A percentile compares a stretch with the other conserved stretches of the same genome.
These are phyloP conservation scores for Globisporangium cylindrosporum DNA, from an alignment of 352 stramenopile genomes.

Conservation along the genomic window DNA sequence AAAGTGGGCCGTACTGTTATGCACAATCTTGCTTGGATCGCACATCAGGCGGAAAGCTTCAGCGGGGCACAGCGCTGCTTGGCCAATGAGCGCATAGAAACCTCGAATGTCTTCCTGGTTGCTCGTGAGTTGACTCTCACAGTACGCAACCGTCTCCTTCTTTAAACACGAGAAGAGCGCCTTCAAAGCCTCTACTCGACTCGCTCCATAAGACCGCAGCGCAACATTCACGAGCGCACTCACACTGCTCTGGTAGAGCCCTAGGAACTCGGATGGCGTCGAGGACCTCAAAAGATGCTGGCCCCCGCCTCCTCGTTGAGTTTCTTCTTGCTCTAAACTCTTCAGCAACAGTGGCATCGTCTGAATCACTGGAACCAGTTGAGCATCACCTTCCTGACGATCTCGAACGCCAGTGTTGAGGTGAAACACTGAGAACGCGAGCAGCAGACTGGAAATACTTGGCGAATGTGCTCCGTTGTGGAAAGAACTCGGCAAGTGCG, in stretches of 20 bases:
- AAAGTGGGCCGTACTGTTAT: slow-evolving; percentile 29
- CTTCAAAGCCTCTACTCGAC: slow-evolving; percentile 39
- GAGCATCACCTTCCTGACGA: slow-evolving; percentile 27
- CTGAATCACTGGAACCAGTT: slow-evolving; percentile 36
- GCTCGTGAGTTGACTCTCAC: background rate
- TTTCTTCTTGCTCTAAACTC: slow-evolving; percentile 1
- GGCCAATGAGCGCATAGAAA: slow-evolving; percentile 29
- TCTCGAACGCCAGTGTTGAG: slow-evolving; percentile 41
- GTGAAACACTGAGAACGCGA: slow-evolving; percentile 44
- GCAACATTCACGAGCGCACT: slow-evolving; percentile 35
- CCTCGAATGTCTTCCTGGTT: background rate
- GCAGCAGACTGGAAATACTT: slow-evolving; percentile 23
- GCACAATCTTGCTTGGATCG: slow-evolving; percentile 28
- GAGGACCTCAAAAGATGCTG: background rate
- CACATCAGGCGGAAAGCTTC: slow-evolving; percentile 43
- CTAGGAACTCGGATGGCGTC: slow-evolving; percentile 3
- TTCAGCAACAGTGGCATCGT: slow-evolving; percentile 37
- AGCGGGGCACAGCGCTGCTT: slow-evolving; percentile 40
- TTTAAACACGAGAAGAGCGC: slow-evolving; percentile 41
- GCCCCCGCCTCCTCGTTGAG: background rate
- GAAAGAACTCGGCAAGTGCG: slow-evolving; percentile 25
- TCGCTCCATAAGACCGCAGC: slow-evolving; percentile 27
- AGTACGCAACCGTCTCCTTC: slow-evolving; percentile 30
- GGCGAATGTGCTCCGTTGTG: background rate
- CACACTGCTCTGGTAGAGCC: slow-evolving; percentile 25